phyloP scores from a whole-genome alignment of 495 filamentous ascomycete genomes.

The Pseudomonodictys pantanalensis region DNA sequence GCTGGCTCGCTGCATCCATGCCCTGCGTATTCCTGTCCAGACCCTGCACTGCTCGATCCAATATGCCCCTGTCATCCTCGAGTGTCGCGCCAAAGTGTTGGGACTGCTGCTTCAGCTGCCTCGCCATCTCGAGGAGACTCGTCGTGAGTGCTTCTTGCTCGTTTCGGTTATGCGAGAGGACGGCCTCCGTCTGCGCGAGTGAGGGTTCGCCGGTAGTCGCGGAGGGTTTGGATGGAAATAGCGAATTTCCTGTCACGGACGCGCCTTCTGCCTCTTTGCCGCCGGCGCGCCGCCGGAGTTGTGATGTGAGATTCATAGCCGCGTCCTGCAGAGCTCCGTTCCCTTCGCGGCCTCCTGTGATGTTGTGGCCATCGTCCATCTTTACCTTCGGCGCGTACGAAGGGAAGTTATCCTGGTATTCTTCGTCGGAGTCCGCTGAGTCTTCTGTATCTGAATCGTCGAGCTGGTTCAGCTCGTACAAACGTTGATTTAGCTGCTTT shows the following conservation, averaged over 20 bases:
- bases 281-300: conserved; percentile 38
- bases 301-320: conserved; percentile 28
- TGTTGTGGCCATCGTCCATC: conserved; percentile 33
- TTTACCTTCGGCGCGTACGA: conserved; percentile 36
- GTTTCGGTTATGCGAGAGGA: conserved; percentile 67
- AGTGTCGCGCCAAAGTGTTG: conserved; percentile 66
- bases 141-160: conserved; percentile 84
- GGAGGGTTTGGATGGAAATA: conserved; percentile 34
- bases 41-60: conserved; percentile 66
- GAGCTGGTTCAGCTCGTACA: conserved; percentile 55
- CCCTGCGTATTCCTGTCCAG: conserved; percentile 70
- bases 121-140: conserved; percentile 74
- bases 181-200: conserved; percentile 56
- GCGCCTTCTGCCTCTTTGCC: conserved; percentile 6
- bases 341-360: conserved; percentile 14
- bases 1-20: conserved; percentile 68
- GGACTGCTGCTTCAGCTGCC: conserved; percentile 71
- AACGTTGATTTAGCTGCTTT: conserved; percentile 40
- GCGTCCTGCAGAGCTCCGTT: conserved; percentile 26
- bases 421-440: conserved; percentile 30
- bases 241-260: conserved; percentile 31
- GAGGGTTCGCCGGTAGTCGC: conserved; percentile 33
- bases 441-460: conserved; percentile 34
- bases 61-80: conserved; percentile 65
- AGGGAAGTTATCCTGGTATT: conserved; percentile 25